Evolutionary conservation across 2,329 filamentous ascomycete genomes (phyloP), one percentile per base, ranked within the genome.

Genomic region (Alternaria arbusti): DNA sequence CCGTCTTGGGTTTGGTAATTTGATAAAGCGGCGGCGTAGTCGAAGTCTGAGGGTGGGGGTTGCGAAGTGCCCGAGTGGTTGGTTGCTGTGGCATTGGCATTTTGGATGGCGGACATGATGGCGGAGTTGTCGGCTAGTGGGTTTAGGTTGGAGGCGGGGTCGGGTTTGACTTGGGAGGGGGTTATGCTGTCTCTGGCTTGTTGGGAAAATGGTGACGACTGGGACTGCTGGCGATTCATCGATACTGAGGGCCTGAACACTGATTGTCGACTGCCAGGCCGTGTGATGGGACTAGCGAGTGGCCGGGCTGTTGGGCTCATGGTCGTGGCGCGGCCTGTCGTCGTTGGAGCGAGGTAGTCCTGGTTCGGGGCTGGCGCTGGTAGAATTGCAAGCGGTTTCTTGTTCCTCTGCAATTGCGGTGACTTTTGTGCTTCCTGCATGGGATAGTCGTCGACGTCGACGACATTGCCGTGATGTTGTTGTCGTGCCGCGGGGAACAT

Each of bases 401-500:
- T 79, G 26, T 57, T 72, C 59, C 77, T 82, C 75, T 67, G 83
- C 75, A 69, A 79, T 40, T 72, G 71, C 11, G 74, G 73, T 7
- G 74, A 76, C 47, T 76, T 75, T 55, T 67, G 71, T 57, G 78
- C 58, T 13, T 74, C 71, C 44, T 73, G 82, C 64, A 72, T 80
- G 52, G 75, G 80, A 63, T 83, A 85, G 72, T 90, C 87, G n/a
- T 84, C 85, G 46, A 89, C 83, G 73, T 90, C 88, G 25, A 90
- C 87, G 11, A 90, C 85, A 70, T 87, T 88, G 20, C 87, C 86
- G 68, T 87, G 86, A 13, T 81, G 80, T 63, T 83, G 82, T 55
- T 81, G 80, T 50, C 86, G 84, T 62, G 92, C 88, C 68, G 89
- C 90, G 5, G 90, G 89, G 75, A 98, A 92, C 75, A 97, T 90